These are phyloP conservation scores for Pseudopediastrum boryanum DNA, from an alignment of 139 green algal species.

Conservation along the genomic window DNA sequence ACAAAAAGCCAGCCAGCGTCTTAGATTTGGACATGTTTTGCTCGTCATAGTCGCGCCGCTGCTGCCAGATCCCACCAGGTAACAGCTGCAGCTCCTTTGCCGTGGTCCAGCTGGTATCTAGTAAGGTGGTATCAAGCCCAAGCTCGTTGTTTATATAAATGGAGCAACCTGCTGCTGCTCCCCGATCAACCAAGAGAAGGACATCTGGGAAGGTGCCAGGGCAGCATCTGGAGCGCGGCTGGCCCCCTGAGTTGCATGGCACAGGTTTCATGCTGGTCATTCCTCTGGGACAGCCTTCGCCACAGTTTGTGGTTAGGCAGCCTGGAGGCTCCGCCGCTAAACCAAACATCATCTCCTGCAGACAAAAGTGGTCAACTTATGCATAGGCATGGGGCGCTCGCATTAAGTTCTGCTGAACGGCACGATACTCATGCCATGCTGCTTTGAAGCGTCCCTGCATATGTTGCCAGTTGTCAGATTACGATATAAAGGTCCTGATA, in stretches of 20 bases:
- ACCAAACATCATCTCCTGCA: conserved; percentile 46
- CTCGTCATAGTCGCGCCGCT: conserved; percentile 39
- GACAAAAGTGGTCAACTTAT: neutral
- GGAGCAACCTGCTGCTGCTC: neutral
- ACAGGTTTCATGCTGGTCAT: neutral
- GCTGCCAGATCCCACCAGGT: conserved; percentile 38
- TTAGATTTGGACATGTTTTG: conserved; percentile 40
- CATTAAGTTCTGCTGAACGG: too few relatives aligned
- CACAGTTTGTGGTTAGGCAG: conserved; percentile 28
- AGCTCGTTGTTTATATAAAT: neutral
- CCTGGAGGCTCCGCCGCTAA: conserved; percentile 37
- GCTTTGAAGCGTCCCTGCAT: too few relatives aligned
- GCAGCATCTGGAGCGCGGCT: too few relatives aligned
- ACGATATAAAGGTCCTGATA: too few relatives aligned
- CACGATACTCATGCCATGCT: too few relatives aligned
- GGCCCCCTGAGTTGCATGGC: too few relatives aligned
- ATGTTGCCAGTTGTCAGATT: too few relatives aligned
- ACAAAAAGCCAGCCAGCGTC: conserved; percentile 34
- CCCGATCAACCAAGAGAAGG: conserved; percentile 41
- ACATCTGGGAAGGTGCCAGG: conserved; percentile 44
- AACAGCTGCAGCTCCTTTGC: conserved; percentile 39
- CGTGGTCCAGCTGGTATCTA: conserved; percentile 13
- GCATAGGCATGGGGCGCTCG: too few relatives aligned
- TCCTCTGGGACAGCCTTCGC: conserved; percentile 13
- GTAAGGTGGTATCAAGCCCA: neutral